phyloP scores from a whole-genome alignment of 352 stramenopile species.

The Blastocystis sp. region DNA sequence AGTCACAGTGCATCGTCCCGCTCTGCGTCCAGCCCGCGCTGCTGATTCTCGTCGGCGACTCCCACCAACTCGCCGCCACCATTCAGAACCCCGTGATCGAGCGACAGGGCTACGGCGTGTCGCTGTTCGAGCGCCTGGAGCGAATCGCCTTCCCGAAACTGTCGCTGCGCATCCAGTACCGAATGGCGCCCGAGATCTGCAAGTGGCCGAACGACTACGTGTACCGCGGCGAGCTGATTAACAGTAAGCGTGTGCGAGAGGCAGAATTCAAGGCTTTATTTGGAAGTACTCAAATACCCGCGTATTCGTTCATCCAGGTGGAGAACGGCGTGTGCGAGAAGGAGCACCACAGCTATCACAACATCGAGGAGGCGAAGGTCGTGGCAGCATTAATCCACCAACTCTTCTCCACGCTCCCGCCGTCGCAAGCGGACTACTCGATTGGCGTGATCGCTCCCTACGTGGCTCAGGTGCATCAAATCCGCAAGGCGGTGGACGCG shows the following conservation, averaged over 20 bases:
- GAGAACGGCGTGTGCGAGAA: constrained; percentile 50
- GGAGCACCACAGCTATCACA: constrained; percentile 19
- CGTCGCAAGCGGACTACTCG: constrained; percentile 18
- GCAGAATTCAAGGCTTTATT: not conserved
- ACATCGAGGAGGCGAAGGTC: not conserved
- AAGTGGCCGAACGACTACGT: constrained; percentile 41
- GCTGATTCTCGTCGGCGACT: constrained; percentile 33
- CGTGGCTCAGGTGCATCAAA: constrained; percentile 18
- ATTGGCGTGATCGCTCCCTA: constrained; percentile 46
- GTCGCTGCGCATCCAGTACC: constrained; percentile 49
- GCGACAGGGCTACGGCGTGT: constrained; percentile 26
- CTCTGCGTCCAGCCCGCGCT: constrained; percentile 48
- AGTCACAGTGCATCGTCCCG: constrained; percentile 53
- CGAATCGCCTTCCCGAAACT: constrained; percentile 34
- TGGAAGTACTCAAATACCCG: not conserved
- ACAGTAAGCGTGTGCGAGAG: constrained; percentile 34
- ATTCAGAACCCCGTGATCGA: constrained; percentile 32
- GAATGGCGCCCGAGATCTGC: constrained; percentile 44
- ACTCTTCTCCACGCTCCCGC: constrained; percentile 11
- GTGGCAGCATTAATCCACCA: not conserved
- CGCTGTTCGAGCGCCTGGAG: constrained; percentile 54
- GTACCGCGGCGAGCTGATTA: constrained; percentile 36
- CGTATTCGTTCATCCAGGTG: constrained; percentile 29
- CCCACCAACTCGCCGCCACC: constrained; percentile 43
- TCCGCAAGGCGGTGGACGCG: constrained; percentile 44